Base-by-base conservation (phyloP, 148 eudicot genomes). In the Pouteria glomerata region DNA sequence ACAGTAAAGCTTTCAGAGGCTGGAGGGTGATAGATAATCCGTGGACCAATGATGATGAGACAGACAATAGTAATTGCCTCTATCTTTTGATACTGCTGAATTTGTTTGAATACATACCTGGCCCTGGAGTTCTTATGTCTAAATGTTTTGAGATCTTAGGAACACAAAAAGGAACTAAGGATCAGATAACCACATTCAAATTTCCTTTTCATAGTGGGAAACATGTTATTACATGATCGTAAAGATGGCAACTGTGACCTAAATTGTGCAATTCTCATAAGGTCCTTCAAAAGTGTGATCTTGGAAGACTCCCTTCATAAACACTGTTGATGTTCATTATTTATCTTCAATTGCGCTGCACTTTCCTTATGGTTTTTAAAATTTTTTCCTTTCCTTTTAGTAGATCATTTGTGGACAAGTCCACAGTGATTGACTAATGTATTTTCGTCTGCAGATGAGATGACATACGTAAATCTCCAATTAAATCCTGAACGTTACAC, bases 401-500 rank as follows among this genome's bases (percentile, higher is more conserved):
- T 30, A 30, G 8, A 50, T 72, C 18, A 24, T 44, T 64, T 37
- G 12, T 31, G 8, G 13, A 51, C 21, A 34, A 18, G 47, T n/a
- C n/a, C 14, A 14, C 10, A 13, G 42, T 27, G 65, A n/a, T 42
- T 56, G 53, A 69, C 27, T 42, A 33, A 13, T 26, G 27, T 26
- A 2, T 39, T 68, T 67, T n/a, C 30, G n/a, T 66, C 71, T 86
- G 80, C 90, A 95, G 99, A 86, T 76, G 99, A 90, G 83, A 92
- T 95, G 99, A 89, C 99, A 16, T 95, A 92, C 81, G 97, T 92
- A 55, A 95, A 95, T 73, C 94, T 95, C 39, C 92, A 47, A 75
- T 73, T 95, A 78, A 95, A 95, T 79, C 94, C 94, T 4, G 99
- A 95, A 78, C 89, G 96, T 35, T 88, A 81, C 73, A 92, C 99